Conservation (phyloP, 2,329 filamentous ascomycete genomes). For the Cladorrhinum sp. region DNA sequence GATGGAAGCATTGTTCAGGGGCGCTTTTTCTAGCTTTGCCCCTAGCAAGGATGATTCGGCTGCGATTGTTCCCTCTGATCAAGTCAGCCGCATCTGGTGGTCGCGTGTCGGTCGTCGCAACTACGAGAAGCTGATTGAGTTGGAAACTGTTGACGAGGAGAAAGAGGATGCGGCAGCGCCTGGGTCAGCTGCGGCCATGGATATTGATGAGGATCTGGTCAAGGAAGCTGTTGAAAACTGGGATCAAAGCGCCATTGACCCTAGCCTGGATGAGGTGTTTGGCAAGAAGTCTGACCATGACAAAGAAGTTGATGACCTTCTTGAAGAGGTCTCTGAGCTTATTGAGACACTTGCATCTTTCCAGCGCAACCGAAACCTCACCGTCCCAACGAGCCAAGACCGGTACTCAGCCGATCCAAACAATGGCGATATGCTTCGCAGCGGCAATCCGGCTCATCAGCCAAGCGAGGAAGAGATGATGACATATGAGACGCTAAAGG, state of each 20-base stretch:
- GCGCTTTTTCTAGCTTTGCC: constrained; percentile 77
- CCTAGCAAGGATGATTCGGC: constrained; percentile 71
- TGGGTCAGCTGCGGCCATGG: constrained; percentile 32
- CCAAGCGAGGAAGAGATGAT: constrained; percentile 55
- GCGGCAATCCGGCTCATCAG: constrained; percentile 64
- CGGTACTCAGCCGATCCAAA: constrained; percentile 60
- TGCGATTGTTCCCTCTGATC: constrained; percentile 65
- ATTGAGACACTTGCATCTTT: constrained; percentile 75
- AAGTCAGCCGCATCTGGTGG: constrained; percentile 73
- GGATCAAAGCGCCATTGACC: constrained; percentile 58
- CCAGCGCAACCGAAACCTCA: constrained; percentile 74
- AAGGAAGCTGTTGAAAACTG: constrained; percentile 56
- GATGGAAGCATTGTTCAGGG: constrained; percentile 71
- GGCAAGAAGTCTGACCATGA: constrained; percentile 52
- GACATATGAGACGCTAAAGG: constrained; percentile 71
- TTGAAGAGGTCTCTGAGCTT: constrained; percentile 71
- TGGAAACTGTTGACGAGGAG: constrained; percentile 40
- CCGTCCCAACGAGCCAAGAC: constrained; percentile 62
- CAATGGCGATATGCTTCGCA: constrained; percentile 64
- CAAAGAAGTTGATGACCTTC: constrained; percentile 64
- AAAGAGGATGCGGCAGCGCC: constrained; percentile 36
- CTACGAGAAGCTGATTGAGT: constrained; percentile 63
- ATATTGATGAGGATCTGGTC: constrained; percentile 52
- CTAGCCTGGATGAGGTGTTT: constrained; percentile 52
- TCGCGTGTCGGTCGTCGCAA: constrained; percentile 64